phyloP scores from a whole-genome alignment of 2,329 filamentous ascomycete species.

The Fusarium odoratissimum region DNA sequence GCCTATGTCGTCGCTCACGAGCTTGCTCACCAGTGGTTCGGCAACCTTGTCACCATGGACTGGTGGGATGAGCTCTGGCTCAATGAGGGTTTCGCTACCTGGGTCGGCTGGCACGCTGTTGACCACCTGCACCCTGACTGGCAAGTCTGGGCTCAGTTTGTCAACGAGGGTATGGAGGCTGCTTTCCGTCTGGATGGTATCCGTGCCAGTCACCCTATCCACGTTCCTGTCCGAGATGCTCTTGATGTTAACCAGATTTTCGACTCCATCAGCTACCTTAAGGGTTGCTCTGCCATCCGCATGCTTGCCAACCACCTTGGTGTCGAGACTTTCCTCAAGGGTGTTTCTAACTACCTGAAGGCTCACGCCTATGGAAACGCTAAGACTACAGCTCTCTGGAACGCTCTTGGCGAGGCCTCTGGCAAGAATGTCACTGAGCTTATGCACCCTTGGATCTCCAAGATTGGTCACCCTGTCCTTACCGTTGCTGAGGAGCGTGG shows the following conservation, averaged over 20 bases:
- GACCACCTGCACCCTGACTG: slow-evolving; percentile 95
- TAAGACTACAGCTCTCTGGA: slow-evolving; percentile 91
- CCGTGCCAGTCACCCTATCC: slow-evolving; percentile 93
- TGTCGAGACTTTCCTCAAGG: slow-evolving; percentile 87
- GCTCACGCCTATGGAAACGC: slow-evolving; percentile 90
- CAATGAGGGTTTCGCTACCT: slow-evolving; percentile 97
- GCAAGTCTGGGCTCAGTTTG: slow-evolving; percentile 98
- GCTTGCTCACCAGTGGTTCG: slow-evolving; percentile 96
- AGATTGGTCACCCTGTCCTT: slow-evolving; percentile 93
- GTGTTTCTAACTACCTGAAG: slow-evolving; percentile 90
- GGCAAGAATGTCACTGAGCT: slow-evolving; percentile 86
- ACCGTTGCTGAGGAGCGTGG: slow-evolving; percentile 86
- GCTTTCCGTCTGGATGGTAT: slow-evolving; percentile 91
- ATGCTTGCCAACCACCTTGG: slow-evolving; percentile 95
- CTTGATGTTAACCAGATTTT: slow-evolving; percentile 98
- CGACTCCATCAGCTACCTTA: slow-evolving; percentile 94
- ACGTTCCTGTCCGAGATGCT: slow-evolving; percentile 92
- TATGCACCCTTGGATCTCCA: slow-evolving; percentile 95
- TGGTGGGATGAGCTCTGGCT: slow-evolving; percentile 97
- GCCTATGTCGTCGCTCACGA: slow-evolving; percentile 99
- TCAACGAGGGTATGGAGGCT: slow-evolving; percentile 92
- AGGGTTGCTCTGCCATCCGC: slow-evolving; percentile 94
- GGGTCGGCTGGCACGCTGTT: slow-evolving; percentile 95
- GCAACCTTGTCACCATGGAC: slow-evolving; percentile 95
- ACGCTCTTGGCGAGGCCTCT: slow-evolving; percentile 86